Conservation (phyloP, 257 asterid genomes). For the Solanum piurae region DNA sequence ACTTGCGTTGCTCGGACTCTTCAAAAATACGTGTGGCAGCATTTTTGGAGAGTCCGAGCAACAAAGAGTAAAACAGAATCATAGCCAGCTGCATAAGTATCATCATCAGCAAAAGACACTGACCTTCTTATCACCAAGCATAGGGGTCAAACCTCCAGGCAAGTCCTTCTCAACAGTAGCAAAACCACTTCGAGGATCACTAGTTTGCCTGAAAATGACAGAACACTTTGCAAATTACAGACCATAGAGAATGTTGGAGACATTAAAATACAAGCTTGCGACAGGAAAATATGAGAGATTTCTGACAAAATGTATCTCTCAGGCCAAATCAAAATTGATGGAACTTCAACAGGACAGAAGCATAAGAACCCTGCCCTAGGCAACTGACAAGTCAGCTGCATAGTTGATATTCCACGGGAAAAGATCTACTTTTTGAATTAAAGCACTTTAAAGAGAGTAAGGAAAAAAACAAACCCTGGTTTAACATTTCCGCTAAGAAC, state of each 20-base stretch:
- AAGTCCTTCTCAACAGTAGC: constrained; percentile 82
- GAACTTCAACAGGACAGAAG: neutral
- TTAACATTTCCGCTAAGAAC: constrained; percentile 78
- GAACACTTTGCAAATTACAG: neutral
- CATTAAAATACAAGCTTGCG: neutral
- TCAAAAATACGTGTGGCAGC: neutral
- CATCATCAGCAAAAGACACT: neutral
- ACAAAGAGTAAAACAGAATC: neutral
- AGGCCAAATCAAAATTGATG: neutral
- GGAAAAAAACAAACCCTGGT: constrained; percentile 60
- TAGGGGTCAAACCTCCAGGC: constrained; percentile 91
- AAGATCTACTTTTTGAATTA: neutral
- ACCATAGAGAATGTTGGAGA: neutral
- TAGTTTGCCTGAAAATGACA: constrained; percentile 60
- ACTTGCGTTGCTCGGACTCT: neutral
- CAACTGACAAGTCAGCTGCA: neutral
- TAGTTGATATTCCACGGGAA: neutral
- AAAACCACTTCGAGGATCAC: constrained; percentile 84
- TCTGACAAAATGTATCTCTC: neutral
- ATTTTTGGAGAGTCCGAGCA: neutral
- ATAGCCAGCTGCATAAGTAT: neutral
- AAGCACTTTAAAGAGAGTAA: neutral
- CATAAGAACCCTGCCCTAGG: neutral
- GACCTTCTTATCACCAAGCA: constrained; percentile 94
- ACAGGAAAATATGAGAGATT: neutral